Evolutionary conservation across 2,329 filamentous ascomycete genomes (phyloP).

Genomic region (Colletotrichum lini): DNA sequence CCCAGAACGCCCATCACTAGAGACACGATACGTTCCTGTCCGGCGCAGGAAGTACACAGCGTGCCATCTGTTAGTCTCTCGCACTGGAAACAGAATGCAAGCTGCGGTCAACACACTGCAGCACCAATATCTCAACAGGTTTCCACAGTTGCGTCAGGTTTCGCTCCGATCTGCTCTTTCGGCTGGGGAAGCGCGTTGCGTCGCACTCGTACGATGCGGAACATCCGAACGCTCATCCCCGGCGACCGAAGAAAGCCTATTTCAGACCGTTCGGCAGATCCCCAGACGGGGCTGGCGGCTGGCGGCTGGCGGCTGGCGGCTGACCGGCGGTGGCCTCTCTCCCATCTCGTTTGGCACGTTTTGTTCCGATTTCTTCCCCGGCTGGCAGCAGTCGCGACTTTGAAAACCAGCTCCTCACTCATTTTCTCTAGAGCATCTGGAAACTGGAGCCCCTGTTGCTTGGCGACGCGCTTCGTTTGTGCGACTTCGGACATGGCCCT

Average conservation of each 20-base stretch:
- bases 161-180: constrained; percentile 17
- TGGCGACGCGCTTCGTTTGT: constrained; percentile 29
- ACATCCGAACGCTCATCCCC: constrained; percentile 29
- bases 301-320: not conserved
- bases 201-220: constrained; percentile 20
- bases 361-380: constrained; percentile 33
- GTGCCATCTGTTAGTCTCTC: not conserved
- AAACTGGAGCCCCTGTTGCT: constrained; percentile 17
- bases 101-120: not conserved
- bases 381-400: constrained; percentile 25
- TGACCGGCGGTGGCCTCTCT: not conserved
- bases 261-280: constrained; percentile 21
- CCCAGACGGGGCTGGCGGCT: constrained; percentile 1
- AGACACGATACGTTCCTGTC: constrained; percentile 7
- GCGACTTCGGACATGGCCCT: constrained; percentile 34
- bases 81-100: not conserved
- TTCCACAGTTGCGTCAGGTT: not conserved
- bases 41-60: not conserved
- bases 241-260: constrained; percentile 38
- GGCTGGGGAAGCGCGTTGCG: constrained; percentile 16
- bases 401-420: not conserved
- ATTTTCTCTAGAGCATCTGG: constrained; percentile 2
- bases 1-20: not conserved
- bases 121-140: not conserved
- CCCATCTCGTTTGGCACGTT: not conserved